Base-by-base conservation (phyloP, 345 rosid genomes). In the Capsella bursapastoris region DNA sequence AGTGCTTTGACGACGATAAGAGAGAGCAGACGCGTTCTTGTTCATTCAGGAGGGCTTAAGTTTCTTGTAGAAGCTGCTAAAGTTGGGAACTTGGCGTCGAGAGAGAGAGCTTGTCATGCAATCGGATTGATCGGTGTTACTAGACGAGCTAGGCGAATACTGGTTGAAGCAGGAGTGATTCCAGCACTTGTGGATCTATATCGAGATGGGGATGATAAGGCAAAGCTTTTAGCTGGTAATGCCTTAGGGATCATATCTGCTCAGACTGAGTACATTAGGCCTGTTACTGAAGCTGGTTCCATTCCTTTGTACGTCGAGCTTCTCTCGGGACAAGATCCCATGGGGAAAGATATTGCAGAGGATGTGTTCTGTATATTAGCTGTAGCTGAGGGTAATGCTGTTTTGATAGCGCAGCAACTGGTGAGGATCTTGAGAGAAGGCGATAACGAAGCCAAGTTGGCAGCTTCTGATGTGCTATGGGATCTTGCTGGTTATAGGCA, bases 61-160 rank as follows among this genome's bases (percentile, higher is more conserved):
- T 87, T 72, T 82, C 87, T 89, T 31, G 86, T 87, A 1, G 84
- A 83, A 72, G 89, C 90, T 0, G 82, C 69, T 74, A 70, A 78
- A 35, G 61, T 28, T 66, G 91, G 91, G 41, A 74, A 80, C 71
- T 69, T 87, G 84, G 63, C 82, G 49, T 89, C 88, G 0, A 84
- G 87, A 53, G 89, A 86, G 66, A 82, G 91, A 82, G 88, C 91
- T 67, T 85, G 86, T 78, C 91, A 87, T 14, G 91, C 91, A 0
- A 77, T 87, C 6, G 91, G 95, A 45, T 72, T 87, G 64, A 79
- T 82, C 2, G 85, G 83, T 14, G 75, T 74, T 43, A 62, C 77
- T 7, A 71, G 82, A 72, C 81, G 79, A 27, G 87, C 78, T n/a
- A 68, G 87, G 52, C 73, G 71, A 25, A 61, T 81, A 80, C 78